Evolutionary conservation across 2,329 filamentous ascomycete genomes (phyloP).

Genomic region (Neurospora sp.): DNA sequence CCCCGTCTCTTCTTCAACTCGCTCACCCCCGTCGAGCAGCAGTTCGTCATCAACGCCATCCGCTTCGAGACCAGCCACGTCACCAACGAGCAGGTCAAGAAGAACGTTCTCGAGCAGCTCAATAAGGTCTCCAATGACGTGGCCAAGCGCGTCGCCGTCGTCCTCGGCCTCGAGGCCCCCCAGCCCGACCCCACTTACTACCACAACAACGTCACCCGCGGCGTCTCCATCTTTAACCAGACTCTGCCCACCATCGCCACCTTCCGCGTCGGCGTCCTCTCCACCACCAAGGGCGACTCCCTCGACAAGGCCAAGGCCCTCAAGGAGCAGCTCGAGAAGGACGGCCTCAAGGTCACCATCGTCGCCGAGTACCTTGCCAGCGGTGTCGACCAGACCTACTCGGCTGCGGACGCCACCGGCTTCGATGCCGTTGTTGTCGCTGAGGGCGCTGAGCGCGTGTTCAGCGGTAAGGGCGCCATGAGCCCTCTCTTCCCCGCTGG

Average conservation of each 20-base stretch:
- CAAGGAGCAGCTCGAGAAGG: conserved; percentile 34
- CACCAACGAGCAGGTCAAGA: conserved; percentile 44
- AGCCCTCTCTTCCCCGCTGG: conserved; percentile 53
- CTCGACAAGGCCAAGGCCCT: conserved; percentile 40
- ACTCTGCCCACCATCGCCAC: conserved; percentile 51
- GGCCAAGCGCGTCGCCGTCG: conserved; percentile 51
- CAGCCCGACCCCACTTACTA: conserved; percentile 54
- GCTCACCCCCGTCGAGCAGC: conserved; percentile 52
- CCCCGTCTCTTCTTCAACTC: conserved; percentile 68
- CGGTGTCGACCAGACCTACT: conserved; percentile 55
- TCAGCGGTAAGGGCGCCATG: conserved; percentile 28
- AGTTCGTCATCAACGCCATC: conserved; percentile 63
- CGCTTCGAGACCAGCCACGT: conserved; percentile 60
- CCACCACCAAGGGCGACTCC: conserved; percentile 31
- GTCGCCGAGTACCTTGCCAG: conserved; percentile 47
- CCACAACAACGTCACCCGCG: conserved; percentile 55
- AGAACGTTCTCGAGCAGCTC: conserved; percentile 57
- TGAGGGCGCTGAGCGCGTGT: conserved; percentile 42
- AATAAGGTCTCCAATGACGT: conserved; percentile 60
- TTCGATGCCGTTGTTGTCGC: conserved; percentile 56
- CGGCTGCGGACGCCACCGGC: conserved; percentile 48
- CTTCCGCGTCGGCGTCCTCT: conserved; percentile 54
- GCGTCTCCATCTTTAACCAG: conserved; percentile 48
- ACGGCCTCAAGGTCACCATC: conserved; percentile 47
- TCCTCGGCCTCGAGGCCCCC: conserved; percentile 49